Conservation (phyloP, 768 basidiomycete genomes). For the Phylloporus arenicola region DNA sequence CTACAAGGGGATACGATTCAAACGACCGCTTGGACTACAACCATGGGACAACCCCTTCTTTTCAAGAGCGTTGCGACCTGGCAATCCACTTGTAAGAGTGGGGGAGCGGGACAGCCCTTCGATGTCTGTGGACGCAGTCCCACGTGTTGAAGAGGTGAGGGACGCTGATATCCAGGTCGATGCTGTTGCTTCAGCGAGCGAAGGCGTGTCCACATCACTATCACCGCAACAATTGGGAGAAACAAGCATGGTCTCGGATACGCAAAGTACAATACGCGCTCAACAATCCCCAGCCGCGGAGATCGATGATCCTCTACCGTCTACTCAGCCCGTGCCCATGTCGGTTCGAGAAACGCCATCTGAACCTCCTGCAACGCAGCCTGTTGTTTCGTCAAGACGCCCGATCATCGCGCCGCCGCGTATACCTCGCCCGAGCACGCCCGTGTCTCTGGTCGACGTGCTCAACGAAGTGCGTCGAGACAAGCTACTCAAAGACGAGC, state of each 20-base stretch:
- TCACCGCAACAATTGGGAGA: not conserved
- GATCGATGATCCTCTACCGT: not conserved
- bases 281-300: not conserved
- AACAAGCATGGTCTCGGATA: not conserved
- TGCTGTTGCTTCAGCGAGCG: not conserved
- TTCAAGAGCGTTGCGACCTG: conserved; percentile 17
- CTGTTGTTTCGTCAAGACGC: not conserved
- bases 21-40: conserved; percentile 7
- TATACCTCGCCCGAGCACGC: conserved; percentile 8
- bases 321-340: not conserved
- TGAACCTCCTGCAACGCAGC: conserved; percentile 2
- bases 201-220: not conserved
- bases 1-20: conserved; percentile 21
- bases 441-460: conserved; percentile 17
- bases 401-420: conserved; percentile 23
- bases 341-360: not conserved
- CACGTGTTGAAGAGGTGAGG: not conserved
- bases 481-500: not conserved
- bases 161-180: conserved; percentile 9
- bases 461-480: conserved; percentile 19
- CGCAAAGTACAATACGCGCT: not conserved
- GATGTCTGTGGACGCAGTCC: not conserved
- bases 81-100: not conserved
- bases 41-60: conserved; percentile 19
- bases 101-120: not conserved